phyloP scores from a whole-genome alignment of 495 filamentous ascomycete species.

The Aspergillus ostianus region DNA sequence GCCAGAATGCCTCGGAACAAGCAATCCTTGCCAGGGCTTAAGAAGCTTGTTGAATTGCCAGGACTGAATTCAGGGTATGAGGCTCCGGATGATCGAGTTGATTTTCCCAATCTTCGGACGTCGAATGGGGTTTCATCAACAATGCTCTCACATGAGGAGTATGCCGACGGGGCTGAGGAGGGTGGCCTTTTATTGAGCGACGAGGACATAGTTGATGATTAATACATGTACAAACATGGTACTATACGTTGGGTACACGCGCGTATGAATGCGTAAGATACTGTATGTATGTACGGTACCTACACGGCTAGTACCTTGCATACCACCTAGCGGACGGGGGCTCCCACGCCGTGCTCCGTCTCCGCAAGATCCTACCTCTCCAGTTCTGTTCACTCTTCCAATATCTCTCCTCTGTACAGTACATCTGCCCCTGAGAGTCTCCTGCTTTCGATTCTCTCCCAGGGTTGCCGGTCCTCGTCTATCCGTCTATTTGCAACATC shows the following conservation, averaged over 20 bases:
- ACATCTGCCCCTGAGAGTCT: neutral
- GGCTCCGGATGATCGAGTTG: neutral
- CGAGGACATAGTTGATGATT: slow-evolving; percentile 93
- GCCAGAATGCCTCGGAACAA: slow-evolving; percentile 50
- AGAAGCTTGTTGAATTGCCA: neutral
- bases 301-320: too few relatives aligned
- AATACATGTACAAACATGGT: too few relatives aligned
- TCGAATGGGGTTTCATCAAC: neutral
- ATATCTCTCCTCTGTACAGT: neutral
- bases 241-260: too few relatives aligned
- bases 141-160: too few relatives aligned
- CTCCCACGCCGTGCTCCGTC: too few relatives aligned
- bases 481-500: too few relatives aligned
- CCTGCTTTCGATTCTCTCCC: too few relatives aligned
- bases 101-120: neutral
- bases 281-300: too few relatives aligned
- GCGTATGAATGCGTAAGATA: too few relatives aligned
- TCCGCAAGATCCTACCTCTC: neutral
- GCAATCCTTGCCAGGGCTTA: slow-evolving; percentile 56
- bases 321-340: too few relatives aligned
- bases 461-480: too few relatives aligned
- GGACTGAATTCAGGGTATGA: neutral
- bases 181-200: slow-evolving; percentile 78
- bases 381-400: neutral
- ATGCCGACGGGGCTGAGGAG: slow-evolving; percentile 13